Evolutionary conservation across 768 basidiomycete species (phyloP).

Genomic region (Lentinula edodes): DNA sequence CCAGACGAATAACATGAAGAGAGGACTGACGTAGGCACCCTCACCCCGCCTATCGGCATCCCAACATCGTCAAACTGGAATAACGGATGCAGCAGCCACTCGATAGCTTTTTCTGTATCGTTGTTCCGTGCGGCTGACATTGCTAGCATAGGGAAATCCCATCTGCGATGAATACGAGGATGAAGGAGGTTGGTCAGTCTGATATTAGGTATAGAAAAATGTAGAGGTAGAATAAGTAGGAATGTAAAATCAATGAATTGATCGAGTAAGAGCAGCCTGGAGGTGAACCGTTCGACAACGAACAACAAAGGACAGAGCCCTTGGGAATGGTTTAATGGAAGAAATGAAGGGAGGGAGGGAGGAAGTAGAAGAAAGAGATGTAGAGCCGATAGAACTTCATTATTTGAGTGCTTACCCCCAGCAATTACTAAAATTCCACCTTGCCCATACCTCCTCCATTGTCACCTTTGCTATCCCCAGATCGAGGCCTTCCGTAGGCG

Average conservation of each 20-base stretch:
- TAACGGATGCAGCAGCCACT: slow-evolving; percentile 49
- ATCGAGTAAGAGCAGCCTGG: too few relatives aligned
- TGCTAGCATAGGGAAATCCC: slow-evolving; percentile 61
- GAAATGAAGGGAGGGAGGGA: too few relatives aligned
- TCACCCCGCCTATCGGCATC: slow-evolving; percentile 52
- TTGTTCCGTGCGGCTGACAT: slow-evolving; percentile 56
- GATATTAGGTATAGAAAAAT: too few relatives aligned
- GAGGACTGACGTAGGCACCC: slow-evolving; percentile 11
- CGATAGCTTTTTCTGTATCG: slow-evolving; percentile 40
- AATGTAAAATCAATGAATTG: too few relatives aligned
- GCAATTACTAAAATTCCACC: slow-evolving; percentile 50
- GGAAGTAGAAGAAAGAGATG: too few relatives aligned
- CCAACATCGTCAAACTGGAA: slow-evolving; percentile 57
- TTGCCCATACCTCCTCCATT: slow-evolving; percentile 45
- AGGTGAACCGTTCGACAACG: too few relatives aligned
- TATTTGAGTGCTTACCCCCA: slow-evolving; percentile 37
- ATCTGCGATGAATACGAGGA: slow-evolving; percentile 23
- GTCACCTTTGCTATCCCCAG: slow-evolving; percentile 41
- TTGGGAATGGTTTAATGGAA: too few relatives aligned
- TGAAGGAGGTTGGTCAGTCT: too few relatives aligned
- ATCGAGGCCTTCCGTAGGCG: slow-evolving; percentile 42
- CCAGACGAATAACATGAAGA: not conserved
- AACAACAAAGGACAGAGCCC: too few relatives aligned
- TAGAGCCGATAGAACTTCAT: too few relatives aligned
- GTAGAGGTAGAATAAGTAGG: too few relatives aligned